Base-by-base conservation (phyloP, 2,329 filamentous ascomycete species). In the Trichoderma afroharzianum region DNA sequence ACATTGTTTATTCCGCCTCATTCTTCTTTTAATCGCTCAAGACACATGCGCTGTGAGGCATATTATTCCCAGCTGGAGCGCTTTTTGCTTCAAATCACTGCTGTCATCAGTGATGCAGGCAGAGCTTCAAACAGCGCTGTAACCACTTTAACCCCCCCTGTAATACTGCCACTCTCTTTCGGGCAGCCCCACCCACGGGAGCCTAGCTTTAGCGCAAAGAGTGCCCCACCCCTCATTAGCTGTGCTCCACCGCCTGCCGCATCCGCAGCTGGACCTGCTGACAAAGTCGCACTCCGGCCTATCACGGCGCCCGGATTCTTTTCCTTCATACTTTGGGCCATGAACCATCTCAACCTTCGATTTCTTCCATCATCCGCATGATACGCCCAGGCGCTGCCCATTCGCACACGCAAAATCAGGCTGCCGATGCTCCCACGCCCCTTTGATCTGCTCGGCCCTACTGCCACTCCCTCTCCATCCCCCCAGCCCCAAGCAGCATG, bases 131-230 rank as follows among this genome's bases (percentile, higher is more conserved):
- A n/a, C 43, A 21, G 43, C 43, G 55, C 57, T 33, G 57, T 59
- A 59, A 53, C 47, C 21, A 24, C 47, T 53, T 53, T 53, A 53
- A 24, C 24, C 15, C 53, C 53, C 53, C 53, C 53, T 57, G 53
- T 18, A 62, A 62, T 62, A 43, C 33, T 39, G n/a, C 15, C 59
- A 32, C 62, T 18, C 18, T 53, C 21, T 53, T 61, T 53, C 8
- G 18, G 28, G 47, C 63, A 66, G 68, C 59, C 68, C 61, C 68
- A 64, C 68, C 68, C 50, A 7, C 68, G 68, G 68, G 61, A 71
- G 68, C 68, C 68, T 71, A 58, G 68, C 21, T 59, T 30, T 59
- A 59, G 53, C 68, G 68, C 30, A 21, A 36, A 63, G 11, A 12
- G 12, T 36, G 26, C 18, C 9, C 68, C 68, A 63, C 58, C 58